phyloP scores from a whole-genome alignment of 176 grass and related monocot genomes.

The Phoenix roebelenii region DNA sequence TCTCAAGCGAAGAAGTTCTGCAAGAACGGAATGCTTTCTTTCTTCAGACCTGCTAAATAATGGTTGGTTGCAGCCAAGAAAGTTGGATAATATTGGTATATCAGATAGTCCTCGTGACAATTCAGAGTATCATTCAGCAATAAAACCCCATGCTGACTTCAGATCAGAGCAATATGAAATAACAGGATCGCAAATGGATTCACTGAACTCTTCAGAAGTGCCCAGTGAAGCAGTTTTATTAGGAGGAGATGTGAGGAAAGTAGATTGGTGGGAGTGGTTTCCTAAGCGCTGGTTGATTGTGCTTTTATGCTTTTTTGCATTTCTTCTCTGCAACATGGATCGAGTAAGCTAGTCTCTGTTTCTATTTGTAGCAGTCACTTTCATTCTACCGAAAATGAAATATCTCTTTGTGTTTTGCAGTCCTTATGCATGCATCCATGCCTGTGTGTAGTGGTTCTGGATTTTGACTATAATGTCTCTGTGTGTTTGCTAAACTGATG shows the following conservation, averaged over 20 bases:
- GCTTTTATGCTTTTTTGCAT: constrained; percentile 72
- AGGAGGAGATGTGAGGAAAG: constrained; percentile 26
- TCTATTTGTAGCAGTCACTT: no score
- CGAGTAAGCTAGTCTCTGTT: constrained; percentile 41
- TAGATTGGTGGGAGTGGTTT: constrained; percentile 73
- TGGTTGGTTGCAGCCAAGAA: constrained; percentile 44
- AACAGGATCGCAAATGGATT: constrained; percentile 28
- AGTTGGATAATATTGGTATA: constrained; percentile 24
- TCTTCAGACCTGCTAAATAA: constrained; percentile 30
- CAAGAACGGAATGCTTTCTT: constrained; percentile 39
- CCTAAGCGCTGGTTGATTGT: constrained; percentile 72
- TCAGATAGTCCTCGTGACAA: constrained; percentile 16
- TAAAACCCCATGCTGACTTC: constrained; percentile 47
- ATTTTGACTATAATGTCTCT: no score
- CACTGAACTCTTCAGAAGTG: constrained; percentile 39
- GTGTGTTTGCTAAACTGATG: not conserved
- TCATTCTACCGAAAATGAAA: no score
- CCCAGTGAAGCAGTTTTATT: constrained; percentile 37
- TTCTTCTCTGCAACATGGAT: constrained; percentile 98
- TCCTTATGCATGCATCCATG: no score
- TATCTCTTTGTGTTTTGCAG: no score
- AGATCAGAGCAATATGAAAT: constrained; percentile 64
- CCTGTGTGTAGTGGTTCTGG: no score
- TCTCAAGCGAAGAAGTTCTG: constrained; percentile 25
- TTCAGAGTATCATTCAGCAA: constrained; percentile 19